Conservation (phyloP, 208 protist genomes). For the Acanthamoeba polyphaga region DNA sequence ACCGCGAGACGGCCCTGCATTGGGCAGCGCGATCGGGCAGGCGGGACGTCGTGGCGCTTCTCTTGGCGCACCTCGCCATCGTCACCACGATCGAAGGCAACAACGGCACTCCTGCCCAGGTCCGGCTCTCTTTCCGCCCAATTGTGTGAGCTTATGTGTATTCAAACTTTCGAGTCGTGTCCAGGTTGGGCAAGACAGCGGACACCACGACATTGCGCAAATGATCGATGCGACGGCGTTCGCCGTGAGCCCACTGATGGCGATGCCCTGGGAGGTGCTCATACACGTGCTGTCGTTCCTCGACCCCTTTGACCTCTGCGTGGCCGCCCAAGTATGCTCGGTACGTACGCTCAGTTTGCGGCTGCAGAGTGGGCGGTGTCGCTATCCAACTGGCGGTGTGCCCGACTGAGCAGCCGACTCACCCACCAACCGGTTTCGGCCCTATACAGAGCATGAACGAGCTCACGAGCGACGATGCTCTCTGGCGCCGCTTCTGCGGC, state of each 20-base stretch:
- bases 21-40: not conserved
- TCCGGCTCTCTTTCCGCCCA: not conserved
- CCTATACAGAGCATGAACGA: not conserved
- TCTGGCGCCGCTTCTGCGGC: conserved; percentile 21
- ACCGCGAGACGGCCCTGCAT: not conserved
- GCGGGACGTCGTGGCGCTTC: not conserved
- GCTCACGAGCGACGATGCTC: not conserved
- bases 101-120: not conserved
- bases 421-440: too few relatives aligned
- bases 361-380: too few relatives aligned
- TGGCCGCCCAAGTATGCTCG: not conserved
- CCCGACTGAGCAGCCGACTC: too few relatives aligned
- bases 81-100: not conserved
- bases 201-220: not conserved
- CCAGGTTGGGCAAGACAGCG: not conserved
- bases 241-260: too few relatives aligned
- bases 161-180: not conserved
- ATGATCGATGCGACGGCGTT: not conserved
- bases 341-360: not conserved
- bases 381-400: too few relatives aligned
- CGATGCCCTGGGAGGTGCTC: not conserved
- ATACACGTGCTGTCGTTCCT: not conserved
- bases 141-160: not conserved
- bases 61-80: not conserved
- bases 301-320: conserved; percentile 10